Evolutionary conservation across 306 rosid species (phyloP).

Genomic region (Cucurbita pepo): DNA sequence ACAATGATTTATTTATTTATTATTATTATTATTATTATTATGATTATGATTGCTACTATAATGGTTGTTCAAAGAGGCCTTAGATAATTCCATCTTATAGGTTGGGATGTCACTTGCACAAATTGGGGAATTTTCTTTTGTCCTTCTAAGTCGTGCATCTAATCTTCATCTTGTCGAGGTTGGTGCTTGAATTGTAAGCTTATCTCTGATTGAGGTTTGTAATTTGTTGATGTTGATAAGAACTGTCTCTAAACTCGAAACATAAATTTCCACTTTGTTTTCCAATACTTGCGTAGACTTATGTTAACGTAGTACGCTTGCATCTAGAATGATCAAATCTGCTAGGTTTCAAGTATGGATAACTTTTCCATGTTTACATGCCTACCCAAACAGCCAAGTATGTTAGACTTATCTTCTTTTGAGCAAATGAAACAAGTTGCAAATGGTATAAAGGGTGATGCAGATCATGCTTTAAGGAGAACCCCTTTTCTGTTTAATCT

Average conservation of each 20-base stretch:
- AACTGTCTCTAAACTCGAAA: neutral
- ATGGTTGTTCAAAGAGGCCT: constrained; percentile 15
- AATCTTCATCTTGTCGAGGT: constrained; percentile 97
- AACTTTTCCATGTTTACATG: neutral
- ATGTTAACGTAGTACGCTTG: neutral
- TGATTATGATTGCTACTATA: too few relatives aligned
- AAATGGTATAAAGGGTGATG: neutral
- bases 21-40: too few relatives aligned
- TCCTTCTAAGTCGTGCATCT: constrained; percentile 95
- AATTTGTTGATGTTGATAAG: neutral
- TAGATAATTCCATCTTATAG: constrained; percentile 48
- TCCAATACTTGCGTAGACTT: neutral
- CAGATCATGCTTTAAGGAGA: neutral
- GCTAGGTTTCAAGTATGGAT: neutral
- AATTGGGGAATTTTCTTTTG: constrained; percentile 96
- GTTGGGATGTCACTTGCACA: constrained; percentile 96
- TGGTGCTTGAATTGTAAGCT: constrained; percentile 5
- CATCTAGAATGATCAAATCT: neutral
- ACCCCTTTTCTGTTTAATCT: neutral
- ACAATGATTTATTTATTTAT: neutral
- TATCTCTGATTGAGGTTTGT: neutral
- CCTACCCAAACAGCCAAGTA: neutral
- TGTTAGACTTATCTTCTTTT: neutral
- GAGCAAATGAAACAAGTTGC: neutral
- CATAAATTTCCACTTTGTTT: neutral